phyloP scores from a whole-genome alignment of 345 rosid species.

The Eucalyptus tenuipes region DNA sequence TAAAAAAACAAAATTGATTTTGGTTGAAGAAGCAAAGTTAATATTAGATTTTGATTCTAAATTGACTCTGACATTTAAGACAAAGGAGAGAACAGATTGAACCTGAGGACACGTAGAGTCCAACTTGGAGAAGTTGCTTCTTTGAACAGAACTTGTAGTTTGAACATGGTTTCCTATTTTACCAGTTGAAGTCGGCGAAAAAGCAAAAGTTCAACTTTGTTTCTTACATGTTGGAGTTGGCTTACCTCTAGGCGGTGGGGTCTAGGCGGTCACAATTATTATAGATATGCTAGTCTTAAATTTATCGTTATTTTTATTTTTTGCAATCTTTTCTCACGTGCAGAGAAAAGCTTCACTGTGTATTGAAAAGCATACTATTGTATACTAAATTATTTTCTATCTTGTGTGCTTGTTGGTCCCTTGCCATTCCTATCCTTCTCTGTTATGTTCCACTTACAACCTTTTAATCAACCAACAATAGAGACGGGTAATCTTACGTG shows the following conservation, averaged over 20 bases:
- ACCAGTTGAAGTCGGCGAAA: neutral
- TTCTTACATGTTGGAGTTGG: neutral
- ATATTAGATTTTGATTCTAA: neutral
- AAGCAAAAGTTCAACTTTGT: neutral
- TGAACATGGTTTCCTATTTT: neutral
- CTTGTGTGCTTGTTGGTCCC: neutral
- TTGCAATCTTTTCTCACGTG: neutral
- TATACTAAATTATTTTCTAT: neutral
- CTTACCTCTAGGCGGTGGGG: neutral
- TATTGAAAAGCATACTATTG: neutral
- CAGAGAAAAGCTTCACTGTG: neutral
- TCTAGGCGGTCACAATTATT: neutral
- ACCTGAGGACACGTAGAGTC: neutral
- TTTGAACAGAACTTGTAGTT: neutral
- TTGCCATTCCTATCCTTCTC: neutral
- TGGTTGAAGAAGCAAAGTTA: neutral
- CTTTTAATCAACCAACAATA: neutral
- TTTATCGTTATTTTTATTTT: no score
- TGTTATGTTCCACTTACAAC: neutral
- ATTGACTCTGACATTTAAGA: neutral
- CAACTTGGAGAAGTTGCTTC: neutral
- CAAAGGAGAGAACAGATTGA: neutral
- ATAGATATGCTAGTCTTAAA: neutral
- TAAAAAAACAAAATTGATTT: neutral
- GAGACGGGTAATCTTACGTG: neutral